A percentile compares a stretch with the other conserved stretches of the same genome.
Evolutionary conservation across 1,139 yeast genomes (phyloP).

Genomic region (Pichia sp.): DNA sequence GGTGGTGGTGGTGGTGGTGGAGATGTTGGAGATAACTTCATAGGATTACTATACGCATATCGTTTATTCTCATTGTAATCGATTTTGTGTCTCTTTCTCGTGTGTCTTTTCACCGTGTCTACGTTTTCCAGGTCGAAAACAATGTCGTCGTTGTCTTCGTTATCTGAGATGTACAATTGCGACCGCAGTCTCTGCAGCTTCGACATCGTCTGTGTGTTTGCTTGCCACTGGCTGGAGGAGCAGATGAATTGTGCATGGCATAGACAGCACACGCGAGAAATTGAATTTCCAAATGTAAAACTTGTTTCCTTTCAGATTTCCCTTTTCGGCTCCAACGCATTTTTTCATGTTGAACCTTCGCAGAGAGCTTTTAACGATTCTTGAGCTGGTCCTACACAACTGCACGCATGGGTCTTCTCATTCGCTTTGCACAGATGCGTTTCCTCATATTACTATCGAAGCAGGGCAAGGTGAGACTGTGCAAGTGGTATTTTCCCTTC

Average conservation of each 20-base stretch:
- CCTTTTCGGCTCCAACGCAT: not conserved
- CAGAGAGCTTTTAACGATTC: no score
- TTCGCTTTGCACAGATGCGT: conserved; percentile 41
- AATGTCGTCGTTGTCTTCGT: conserved; percentile 19
- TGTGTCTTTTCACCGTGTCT: not conserved
- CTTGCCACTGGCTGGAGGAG: no score
- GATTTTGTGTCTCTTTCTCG: conserved; percentile 8
- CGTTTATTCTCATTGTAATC: conserved; percentile 24
- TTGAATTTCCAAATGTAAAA: not conserved
- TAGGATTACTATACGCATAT: not conserved
- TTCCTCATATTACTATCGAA: conserved; percentile 78
- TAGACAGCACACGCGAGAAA: not conserved
- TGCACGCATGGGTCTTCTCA: no score
- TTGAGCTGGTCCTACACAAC: no score
- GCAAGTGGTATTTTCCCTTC: conserved; percentile 86
- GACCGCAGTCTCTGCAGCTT: conserved; percentile 17
- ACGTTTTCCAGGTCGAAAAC: conserved; percentile 1
- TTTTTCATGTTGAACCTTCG: not conserved
- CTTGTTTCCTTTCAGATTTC: not conserved
- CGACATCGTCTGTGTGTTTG: conserved; percentile 4
- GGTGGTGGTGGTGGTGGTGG: not conserved
- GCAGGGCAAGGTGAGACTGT: conserved; percentile 89
- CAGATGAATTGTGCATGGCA: no score
- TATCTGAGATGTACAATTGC: conserved; percentile 22
- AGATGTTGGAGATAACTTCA: not conserved